Base-by-base conservation (phyloP, 2,329 filamentous ascomycete genomes). In the Fusarium nurragi region DNA sequence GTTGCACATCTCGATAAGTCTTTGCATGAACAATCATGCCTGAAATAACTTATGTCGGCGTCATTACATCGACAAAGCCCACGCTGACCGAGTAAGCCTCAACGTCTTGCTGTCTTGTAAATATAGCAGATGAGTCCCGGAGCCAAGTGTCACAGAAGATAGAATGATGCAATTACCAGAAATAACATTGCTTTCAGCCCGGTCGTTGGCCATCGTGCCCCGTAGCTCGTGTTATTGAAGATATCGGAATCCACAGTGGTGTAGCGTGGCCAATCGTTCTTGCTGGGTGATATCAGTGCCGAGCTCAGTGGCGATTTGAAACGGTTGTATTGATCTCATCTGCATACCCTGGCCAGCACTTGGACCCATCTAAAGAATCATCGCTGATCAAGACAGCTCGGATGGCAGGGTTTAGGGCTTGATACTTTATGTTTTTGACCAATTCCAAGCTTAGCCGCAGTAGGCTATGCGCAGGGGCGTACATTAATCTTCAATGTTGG, bases 1-100 rank as follows among this genome's bases (percentile, higher is more conserved):
- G 70, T 71, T 34, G 43, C 58, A 72, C 69, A 63, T 61, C 48
- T 71, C 46, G 59, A 68, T 34, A 32, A 63, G 41, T 50, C 62
- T 62, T 72, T 58, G 67, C 56, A 64, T 64, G 60, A 54, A 49
- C 48, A 39, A 39, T 61, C 57, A 59, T 62, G 68, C 56, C 64
- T 60, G 66, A 61, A 48, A 54, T 52, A 52, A 45, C 43, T 43
- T 60, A 53, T 54, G 32, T 55, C 40, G 22, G 68, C 70, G 44
- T 50, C 45, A 71, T 68, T 40, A 53, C 49, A 64, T 58, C 40
- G 23, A 47, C 50, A 26, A 59, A 68, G 46, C 40, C 55, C 60
- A 51, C 48, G 40, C 40, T 50, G 37, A 26, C 34, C 50, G 44
- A 44, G 30, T 38, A 56, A 37, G 39, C 40, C 53, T 47, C 40